Conservation (phyloP, 768 basidiomycete species). For the Lentinula raphanica region DNA sequence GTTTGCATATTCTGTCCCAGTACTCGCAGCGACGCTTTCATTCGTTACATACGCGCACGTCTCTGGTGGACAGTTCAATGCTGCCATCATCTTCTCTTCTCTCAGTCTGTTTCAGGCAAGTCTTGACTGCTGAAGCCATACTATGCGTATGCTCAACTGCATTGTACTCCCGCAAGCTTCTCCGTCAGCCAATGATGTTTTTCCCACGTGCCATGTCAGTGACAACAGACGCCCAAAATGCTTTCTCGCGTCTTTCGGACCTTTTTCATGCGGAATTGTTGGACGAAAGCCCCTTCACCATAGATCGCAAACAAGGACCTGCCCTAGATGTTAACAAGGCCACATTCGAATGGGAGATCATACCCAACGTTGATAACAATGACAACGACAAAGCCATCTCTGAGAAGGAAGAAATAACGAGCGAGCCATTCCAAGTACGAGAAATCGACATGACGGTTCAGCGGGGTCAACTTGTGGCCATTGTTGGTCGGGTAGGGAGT, state of each 20-base stretch:
- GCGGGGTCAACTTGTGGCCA: conserved; percentile 53
- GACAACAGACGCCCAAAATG: conserved; percentile 60
- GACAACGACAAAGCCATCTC: conserved; percentile 12
- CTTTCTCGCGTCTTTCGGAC: conserved; percentile 43
- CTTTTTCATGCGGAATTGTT: conserved; percentile 56
- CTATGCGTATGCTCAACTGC: not conserved
- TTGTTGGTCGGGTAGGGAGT: conserved; percentile 67
- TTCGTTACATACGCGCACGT: conserved; percentile 62
- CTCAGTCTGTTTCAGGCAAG: conserved; percentile 53
- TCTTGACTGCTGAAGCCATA: too few species aligned
- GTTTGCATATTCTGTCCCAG: conserved; percentile 54
- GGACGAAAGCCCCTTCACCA: conserved; percentile 31
- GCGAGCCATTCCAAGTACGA: conserved; percentile 41
- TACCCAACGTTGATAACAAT: conserved; percentile 1
- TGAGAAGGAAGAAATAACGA: not conserved
- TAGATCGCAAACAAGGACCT: conserved; percentile 39
- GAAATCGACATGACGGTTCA: conserved; percentile 48
- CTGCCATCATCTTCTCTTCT: conserved; percentile 64
- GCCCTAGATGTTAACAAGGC: conserved; percentile 51
- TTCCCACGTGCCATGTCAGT: conserved; percentile 57
- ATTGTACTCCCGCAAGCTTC: conserved; percentile 33
- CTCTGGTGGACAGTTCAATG: conserved; percentile 45
- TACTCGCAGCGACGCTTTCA: conserved; percentile 59
- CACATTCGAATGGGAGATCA: conserved; percentile 61
- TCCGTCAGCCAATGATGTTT: conserved; percentile 68